Evolutionary conservation across 2,329 filamentous ascomycete species (phyloP).

Genomic region (Verticillium longisporum): DNA sequence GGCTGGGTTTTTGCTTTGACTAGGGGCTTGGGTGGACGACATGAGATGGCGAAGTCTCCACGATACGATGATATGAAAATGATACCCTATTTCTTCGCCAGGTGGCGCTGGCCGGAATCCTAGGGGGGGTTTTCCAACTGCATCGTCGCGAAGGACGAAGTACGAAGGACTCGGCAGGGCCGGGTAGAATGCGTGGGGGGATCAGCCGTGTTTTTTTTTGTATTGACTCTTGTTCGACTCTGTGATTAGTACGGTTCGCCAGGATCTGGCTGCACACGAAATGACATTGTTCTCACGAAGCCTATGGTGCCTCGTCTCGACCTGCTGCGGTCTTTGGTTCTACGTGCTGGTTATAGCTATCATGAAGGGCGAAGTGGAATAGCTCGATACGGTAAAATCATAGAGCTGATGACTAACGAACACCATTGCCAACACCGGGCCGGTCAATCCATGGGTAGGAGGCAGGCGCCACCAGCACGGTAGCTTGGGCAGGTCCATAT

Average conservation of each 20-base stretch:
- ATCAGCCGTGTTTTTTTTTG: not conserved
- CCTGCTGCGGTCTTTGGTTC: no score
- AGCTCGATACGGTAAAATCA: no score
- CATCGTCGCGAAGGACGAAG: not conserved
- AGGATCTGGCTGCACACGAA: not conserved
- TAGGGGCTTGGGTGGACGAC: not conserved
- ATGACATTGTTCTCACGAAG: not conserved
- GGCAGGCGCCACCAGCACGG: no score
- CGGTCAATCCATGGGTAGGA: no score
- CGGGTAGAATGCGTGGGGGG: not conserved
- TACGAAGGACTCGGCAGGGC: not conserved
- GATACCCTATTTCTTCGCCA: constrained; percentile 11
- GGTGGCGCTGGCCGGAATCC: constrained; percentile 9
- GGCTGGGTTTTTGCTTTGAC: constrained; percentile 3
- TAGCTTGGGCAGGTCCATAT: no score
- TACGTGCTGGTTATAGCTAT: no score
- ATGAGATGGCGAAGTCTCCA: not conserved
- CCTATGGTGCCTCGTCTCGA: no score
- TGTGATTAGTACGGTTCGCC: not conserved
- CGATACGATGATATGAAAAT: not conserved
- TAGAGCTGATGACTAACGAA: no score
- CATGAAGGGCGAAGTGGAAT: no score
- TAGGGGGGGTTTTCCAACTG: not conserved
- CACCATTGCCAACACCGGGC: no score
- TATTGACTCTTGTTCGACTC: not conserved